phyloP scores from a whole-genome alignment of 2,329 filamentous ascomycete species.

The Epichloe brachyelytri region DNA sequence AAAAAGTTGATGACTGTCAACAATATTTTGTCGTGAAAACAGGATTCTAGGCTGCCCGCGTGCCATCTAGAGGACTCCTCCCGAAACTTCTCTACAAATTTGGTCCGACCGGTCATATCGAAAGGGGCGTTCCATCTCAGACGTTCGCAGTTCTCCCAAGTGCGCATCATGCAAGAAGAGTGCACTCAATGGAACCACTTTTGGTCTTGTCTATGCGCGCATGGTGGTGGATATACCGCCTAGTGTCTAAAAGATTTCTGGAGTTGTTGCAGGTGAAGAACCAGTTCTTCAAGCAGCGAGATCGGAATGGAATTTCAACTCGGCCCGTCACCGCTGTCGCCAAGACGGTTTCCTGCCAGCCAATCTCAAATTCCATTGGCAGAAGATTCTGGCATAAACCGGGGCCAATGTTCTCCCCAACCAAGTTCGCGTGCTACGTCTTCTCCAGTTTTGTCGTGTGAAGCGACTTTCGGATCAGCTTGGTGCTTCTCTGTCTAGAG shows the following conservation, averaged over 20 bases:
- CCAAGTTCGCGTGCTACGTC: background rate
- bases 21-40: slow-evolving; percentile 49
- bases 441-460: background rate
- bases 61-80: background rate
- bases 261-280: background rate
- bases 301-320: background rate
- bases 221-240: background rate
- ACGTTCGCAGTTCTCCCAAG: background rate
- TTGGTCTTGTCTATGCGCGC: background rate
- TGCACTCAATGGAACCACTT: no score
- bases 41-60: slow-evolving; percentile 33
- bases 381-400: background rate
- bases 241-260: background rate
- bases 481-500: background rate
- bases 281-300: background rate
- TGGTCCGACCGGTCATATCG: background rate
- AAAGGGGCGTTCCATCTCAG: background rate
- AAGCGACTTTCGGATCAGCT: background rate
- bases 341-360: background rate
- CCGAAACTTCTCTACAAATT: background rate
- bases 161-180: background rate
- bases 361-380: background rate
- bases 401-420: no score
- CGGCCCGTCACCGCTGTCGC: background rate
- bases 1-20: slow-evolving; percentile 50